Evolutionary conservation across 1,139 yeast species (phyloP).

Genomic region (Suhomyces terraborum): DNA sequence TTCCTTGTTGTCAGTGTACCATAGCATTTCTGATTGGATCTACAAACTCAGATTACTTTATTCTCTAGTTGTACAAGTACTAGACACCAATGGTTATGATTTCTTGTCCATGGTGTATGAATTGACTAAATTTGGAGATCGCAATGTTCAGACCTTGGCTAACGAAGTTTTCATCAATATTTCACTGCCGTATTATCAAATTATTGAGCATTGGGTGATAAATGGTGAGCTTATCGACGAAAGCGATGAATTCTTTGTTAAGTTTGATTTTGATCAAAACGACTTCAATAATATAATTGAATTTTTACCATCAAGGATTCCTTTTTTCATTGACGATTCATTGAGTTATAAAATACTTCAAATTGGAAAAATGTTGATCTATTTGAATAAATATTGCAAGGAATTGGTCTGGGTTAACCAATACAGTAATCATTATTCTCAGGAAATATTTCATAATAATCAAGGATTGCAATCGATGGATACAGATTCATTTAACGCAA

Average conservation of each 20-base stretch:
- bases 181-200: constrained; percentile 62
- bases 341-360: constrained; percentile 63
- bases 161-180: constrained; percentile 48
- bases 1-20: constrained; percentile 44
- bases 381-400: constrained; percentile 61
- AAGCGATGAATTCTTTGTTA: constrained; percentile 72
- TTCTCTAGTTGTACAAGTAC: constrained; percentile 40
- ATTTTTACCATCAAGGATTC: constrained; percentile 48
- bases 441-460: constrained; percentile 29
- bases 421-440: constrained; percentile 41
- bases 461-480: constrained; percentile 38
- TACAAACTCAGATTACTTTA: constrained; percentile 58
- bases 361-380: constrained; percentile 77
- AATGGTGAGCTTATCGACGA: constrained; percentile 62
- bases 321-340: constrained; percentile 49
- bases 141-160: constrained; percentile 46
- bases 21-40: constrained; percentile 53
- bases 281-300: constrained; percentile 41
- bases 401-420: constrained; percentile 61
- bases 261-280: constrained; percentile 31
- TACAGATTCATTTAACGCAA: constrained; percentile 26
- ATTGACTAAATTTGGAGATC: constrained; percentile 66
- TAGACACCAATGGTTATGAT: constrained; percentile 50
- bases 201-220: constrained; percentile 66
- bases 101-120: constrained; percentile 56